Conservation (phyloP, 2,329 filamentous ascomycete genomes). For the Aspergillus udagawae region DNA sequence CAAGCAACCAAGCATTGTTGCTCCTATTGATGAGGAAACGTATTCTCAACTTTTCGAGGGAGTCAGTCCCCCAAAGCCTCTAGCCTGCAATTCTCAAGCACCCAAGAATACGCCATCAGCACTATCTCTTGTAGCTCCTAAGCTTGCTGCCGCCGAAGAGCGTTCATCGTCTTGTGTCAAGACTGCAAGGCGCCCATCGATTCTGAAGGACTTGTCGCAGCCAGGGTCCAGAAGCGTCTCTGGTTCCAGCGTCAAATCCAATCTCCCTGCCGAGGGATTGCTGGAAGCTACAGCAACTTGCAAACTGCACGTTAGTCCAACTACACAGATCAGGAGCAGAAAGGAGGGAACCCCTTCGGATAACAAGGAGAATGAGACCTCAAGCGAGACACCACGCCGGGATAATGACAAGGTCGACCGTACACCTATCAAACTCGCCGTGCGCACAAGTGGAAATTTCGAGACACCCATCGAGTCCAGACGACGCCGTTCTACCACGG, state of each 20-base stretch:
- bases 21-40: conserved; percentile 34
- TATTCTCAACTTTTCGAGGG: conserved; percentile 35
- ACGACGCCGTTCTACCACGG: conserved; percentile 18
- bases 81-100: conserved; percentile 24
- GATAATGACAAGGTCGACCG: conserved; percentile 15
- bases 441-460: conserved; percentile 17
- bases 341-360: conserved; percentile 27
- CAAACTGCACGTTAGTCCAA: conserved; percentile 30
- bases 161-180: conserved; percentile 25
- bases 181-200: conserved; percentile 14
- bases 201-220: conserved; percentile 27
- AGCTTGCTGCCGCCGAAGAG: conserved; percentile 26
- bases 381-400: conserved; percentile 13
- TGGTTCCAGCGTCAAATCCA: conserved; percentile 28
- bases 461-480: conserved; percentile 21
- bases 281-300: conserved; percentile 17
- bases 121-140: conserved; percentile 16
- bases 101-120: conserved; percentile 29
- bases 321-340: conserved; percentile 27
- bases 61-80: conserved; percentile 33
- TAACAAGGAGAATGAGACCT: conserved; percentile 19
- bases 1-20: conserved; percentile 34
- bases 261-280: conserved; percentile 10
- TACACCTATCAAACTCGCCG: conserved; percentile 15
- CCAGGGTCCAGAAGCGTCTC: conserved; percentile 29